These are phyloP conservation scores for Lactarius vividus DNA, from an alignment of 768 basidiomycete genomes.

Conservation along the genomic window DNA sequence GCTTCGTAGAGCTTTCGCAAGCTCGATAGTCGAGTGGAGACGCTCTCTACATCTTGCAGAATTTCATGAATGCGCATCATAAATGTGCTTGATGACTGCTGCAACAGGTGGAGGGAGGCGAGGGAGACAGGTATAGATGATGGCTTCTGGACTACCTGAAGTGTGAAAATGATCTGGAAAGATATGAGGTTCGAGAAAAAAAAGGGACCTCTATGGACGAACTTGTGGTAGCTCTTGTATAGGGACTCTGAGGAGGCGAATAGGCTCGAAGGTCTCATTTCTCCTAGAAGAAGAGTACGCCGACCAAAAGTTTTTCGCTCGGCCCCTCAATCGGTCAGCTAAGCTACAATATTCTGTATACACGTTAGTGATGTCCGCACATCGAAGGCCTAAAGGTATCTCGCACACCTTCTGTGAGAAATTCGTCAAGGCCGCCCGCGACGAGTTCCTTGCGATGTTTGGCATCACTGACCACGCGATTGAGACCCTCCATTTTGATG, in stretches of 20 bases:
- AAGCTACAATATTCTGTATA: conserved; percentile 20
- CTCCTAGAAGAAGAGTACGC: not conserved
- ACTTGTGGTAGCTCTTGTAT: conserved; percentile 25
- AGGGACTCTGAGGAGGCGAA: conserved; percentile 8
- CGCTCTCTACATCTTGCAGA: conserved; percentile 52
- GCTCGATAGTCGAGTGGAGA: conserved; percentile 50
- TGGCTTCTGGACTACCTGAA: conserved; percentile 27
- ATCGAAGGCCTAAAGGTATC: conserved; percentile 43
- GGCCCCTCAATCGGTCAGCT: conserved; percentile 16
- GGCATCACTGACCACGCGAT: conserved; percentile 49
- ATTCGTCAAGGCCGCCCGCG: conserved; percentile 50
- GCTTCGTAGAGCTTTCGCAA: conserved; percentile 66
- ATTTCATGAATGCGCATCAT: conserved; percentile 46
- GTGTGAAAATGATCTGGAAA: conserved; percentile 26
- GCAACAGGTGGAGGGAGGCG: conserved; percentile 48
- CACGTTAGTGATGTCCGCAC: not conserved
- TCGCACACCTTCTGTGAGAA: conserved; percentile 28
- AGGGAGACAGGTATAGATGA: conserved; percentile 26
- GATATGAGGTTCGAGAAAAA: not conserved
- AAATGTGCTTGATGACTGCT: conserved; percentile 52
- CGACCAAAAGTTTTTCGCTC: conserved; percentile 22
- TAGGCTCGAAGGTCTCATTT: not conserved
- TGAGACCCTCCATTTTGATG: conserved; percentile 64
- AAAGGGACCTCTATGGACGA: not conserved
- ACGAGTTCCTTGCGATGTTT: conserved; percentile 72